These are phyloP conservation scores for Amaranthus tricolor DNA, from an alignment of 179 eudicot genomes.

Conservation along the genomic window DNA sequence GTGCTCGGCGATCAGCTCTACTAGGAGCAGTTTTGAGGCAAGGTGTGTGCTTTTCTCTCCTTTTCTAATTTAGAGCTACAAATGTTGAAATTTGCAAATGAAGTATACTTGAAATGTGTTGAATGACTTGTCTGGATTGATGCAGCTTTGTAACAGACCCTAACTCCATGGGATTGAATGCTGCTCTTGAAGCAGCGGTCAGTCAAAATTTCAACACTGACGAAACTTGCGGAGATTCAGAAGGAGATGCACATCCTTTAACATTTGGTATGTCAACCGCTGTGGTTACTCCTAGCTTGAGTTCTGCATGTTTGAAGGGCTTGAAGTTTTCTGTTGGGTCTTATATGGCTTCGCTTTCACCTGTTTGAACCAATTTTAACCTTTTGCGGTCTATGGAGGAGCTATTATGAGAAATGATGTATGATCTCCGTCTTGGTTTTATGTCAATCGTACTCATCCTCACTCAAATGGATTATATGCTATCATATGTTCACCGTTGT, in stretches of 20 bases:
- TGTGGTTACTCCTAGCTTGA: constrained; percentile 38
- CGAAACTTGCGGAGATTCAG: constrained; percentile 33
- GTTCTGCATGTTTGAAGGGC: constrained; percentile 53
- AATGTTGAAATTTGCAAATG: background rate
- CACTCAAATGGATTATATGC: too few relatives aligned
- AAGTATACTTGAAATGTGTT: background rate
- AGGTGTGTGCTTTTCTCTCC: constrained; percentile 42
- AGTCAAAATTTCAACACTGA: constrained; percentile 26
- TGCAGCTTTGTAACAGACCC: constrained; percentile 77
- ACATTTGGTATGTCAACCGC: constrained; percentile 49
- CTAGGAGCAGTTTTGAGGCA: constrained; percentile 63
- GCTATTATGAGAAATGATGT: constrained; percentile 5
- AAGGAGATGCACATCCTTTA: constrained; percentile 13
- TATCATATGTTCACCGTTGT: too few relatives aligned
- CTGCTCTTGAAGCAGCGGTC: constrained; percentile 27
- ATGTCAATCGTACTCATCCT: too few relatives aligned
- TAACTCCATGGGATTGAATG: constrained; percentile 64
- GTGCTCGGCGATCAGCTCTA: constrained; percentile 52
- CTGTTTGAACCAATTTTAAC: constrained; percentile 28
- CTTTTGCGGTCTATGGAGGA: background rate
- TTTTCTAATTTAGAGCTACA: background rate
- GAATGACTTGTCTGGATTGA: background rate
- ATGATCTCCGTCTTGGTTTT: background rate
- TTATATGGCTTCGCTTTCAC: constrained; percentile 52
- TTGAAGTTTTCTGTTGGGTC: constrained; percentile 56